Evolutionary conservation across 2,329 filamentous ascomycete genomes (phyloP).

Genomic region (Pyricularia sp.): DNA sequence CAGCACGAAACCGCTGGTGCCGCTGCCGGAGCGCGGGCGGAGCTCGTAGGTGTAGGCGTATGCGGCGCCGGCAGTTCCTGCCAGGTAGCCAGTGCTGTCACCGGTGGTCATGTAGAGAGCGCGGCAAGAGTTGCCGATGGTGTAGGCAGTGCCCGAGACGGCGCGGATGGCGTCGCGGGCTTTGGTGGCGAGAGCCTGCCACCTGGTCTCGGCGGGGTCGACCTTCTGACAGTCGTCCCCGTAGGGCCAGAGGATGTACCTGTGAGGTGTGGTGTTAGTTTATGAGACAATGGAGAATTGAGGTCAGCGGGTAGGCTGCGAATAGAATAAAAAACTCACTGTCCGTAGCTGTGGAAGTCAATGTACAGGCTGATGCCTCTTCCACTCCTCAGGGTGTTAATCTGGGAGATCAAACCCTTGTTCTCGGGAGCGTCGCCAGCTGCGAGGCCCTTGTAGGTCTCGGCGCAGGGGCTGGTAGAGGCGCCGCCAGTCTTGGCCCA

Average conservation of each 20-base stretch:
- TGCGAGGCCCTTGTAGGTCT: conserved; percentile 29
- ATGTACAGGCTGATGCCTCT: conserved; percentile 51
- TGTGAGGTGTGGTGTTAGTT: not conserved
- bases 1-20: conserved; percentile 31
- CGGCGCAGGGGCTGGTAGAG: conserved; percentile 31
- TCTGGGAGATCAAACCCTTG: conserved; percentile 30
- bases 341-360: conserved; percentile 56
- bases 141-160: conserved; percentile 28
- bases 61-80: conserved; percentile 30
- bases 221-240: conserved; percentile 34
- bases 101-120: conserved; percentile 51
- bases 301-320: not conserved
- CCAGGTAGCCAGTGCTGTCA: conserved; percentile 33
- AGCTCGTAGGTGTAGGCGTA: conserved; percentile 31
- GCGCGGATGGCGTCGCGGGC: conserved; percentile 30
- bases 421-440: conserved; percentile 40
- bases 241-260: conserved; percentile 23
- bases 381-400: conserved; percentile 19
- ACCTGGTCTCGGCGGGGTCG: conserved; percentile 2
- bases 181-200: not conserved
- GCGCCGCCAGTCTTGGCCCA: conserved; percentile 36
- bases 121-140: conserved; percentile 43
- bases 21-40: conserved; percentile 17
- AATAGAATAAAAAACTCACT: conserved; percentile 18
- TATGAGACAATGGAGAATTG: not conserved